These are phyloP conservation scores for Agaricales sp. DNA, from an alignment of 1,284 basidiomycete genomes.

Conservation along the genomic window DNA sequence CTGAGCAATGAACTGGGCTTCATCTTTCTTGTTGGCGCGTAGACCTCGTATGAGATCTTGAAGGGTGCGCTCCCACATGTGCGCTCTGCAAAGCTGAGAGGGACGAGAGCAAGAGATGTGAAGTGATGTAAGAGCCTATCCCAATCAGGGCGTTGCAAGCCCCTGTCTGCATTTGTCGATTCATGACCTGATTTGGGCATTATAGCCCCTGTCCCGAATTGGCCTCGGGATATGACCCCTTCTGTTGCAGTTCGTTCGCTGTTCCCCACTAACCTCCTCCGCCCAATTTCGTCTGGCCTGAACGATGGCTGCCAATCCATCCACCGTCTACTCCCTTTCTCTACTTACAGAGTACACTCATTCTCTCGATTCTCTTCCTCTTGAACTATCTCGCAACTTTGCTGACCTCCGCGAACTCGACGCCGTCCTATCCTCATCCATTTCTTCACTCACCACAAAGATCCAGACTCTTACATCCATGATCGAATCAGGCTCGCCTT, in stretches of 20 bases:
- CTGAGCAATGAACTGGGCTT: constrained; percentile 71
- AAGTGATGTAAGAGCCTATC: too few relatives aligned
- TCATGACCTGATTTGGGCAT: too few relatives aligned
- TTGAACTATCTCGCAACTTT: constrained; percentile 90
- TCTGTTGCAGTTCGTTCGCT: neutral
- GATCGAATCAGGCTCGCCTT: constrained; percentile 10
- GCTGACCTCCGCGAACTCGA: constrained; percentile 96
- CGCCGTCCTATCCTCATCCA: constrained; percentile 87
- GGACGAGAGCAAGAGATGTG: too few relatives aligned
- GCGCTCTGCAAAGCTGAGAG: neutral
- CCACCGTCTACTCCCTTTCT: constrained; percentile 12
- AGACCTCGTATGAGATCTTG: constrained; percentile 89
- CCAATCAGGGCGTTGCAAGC: too few relatives aligned
- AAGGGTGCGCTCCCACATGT: constrained; percentile 89
- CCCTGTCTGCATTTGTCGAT: too few relatives aligned
- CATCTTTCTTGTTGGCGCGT: constrained; percentile 78
- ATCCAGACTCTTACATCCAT: constrained; percentile 65
- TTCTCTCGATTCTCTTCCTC: constrained; percentile 87
- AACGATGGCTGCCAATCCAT: neutral
- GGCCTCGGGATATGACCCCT: too few relatives aligned
- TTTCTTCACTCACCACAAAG: constrained; percentile 70
- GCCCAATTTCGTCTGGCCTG: neutral
- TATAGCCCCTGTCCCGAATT: too few relatives aligned
- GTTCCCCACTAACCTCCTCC: neutral
- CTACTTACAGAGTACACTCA: constrained; percentile 81